Evolutionary conservation across 148 eudicot species (phyloP), one percentile per base, ranked within the genome.

Genomic region (Silene uniflora): DNA sequence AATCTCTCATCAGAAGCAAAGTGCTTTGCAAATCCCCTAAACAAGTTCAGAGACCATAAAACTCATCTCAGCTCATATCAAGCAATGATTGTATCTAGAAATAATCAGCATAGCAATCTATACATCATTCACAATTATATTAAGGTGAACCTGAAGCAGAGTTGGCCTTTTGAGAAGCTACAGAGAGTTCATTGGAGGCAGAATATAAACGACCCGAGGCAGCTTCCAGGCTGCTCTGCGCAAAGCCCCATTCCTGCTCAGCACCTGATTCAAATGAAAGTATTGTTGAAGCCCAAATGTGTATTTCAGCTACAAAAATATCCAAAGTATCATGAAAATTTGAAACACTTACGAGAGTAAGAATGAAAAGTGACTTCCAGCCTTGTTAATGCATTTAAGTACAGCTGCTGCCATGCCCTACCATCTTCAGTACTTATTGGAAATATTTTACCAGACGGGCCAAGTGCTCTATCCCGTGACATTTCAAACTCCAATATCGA

Each of bases 401-500:
- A 92, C 70, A 81, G 82, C 82, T 95, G 96, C 84, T 95, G 97
- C 99, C 99, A 92, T 62, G 86, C 67, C 82, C 85, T 85, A 69
- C 87, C 87, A 85, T 91, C 98, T 70, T 86, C 88, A 72, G 86
- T 84, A 82, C 82, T 83, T 44, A 75, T 81, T 67, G 95, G 86
- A 76, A 81, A 83, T 29, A 84, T 69, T 71, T 94, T 93, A 55
- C 83, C 92, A n/a, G 88, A 77, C 56, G 73, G 69, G 78, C 82
- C 82, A 55, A 91, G 86, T 67, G 83, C 81, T 58, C 96, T 97
- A 86, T 92, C 99, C 86, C 99, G 87, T 47, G 99, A 95, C 77
- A 87, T 91, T 89, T 95, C 99, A 78, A 95, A 95, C 82, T 92
- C 98, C 81, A 92, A 83, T 65, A 92, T 76, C 32, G 94, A 88